Evolutionary conservation across 441 rosid genomes (phyloP), one percentile per base, ranked within the genome.

Genomic region (Capsella rubella): DNA sequence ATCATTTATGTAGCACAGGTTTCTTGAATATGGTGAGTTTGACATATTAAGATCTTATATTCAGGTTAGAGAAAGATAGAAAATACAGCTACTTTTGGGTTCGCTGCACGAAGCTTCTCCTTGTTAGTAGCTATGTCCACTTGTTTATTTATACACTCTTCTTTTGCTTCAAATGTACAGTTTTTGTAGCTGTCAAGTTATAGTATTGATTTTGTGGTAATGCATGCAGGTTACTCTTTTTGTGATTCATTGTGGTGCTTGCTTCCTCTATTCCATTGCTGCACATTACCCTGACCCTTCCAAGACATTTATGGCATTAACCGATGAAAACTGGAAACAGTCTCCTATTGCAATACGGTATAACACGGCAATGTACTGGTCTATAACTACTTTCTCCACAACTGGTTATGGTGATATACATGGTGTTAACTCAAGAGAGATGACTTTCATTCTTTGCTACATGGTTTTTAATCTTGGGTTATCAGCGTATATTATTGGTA

Each of bases 371-470:
- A 54, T 90, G 46, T 90, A 93, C 67, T 90, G 97, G 98, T 87
- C 97, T n/a, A 87, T 89, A 43, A 82, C 92, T 72, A 93, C 97
- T 0, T 85, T 90, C 16, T 77, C 95, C 11, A 89, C 95, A 40
- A 86, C 89, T 25, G 98, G 98, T 35, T 92, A 92, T 59, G 98
- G 98, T 29, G 97, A 92, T 82, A 61, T 92, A 35, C 98, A 92
- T 76, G 90, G 97, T 25, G 83, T 83, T 31, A 90, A 87, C 69
- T 53, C 79, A 15, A 31, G 69, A 14, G 98, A 92, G 74, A 89
- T 85, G 91, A 16, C 82, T 14, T 88, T 89, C 46, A 83, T 72
- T 49, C 81, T 86, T 70, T 67, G 72, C 55, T 90, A 86, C 77
- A 84, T 90, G 90, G 73, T 90, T 73, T 84, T 92, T 76, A 82